phyloP scores from a whole-genome alignment of 2,329 filamentous ascomycete species.

The Aspergillus sp. region DNA sequence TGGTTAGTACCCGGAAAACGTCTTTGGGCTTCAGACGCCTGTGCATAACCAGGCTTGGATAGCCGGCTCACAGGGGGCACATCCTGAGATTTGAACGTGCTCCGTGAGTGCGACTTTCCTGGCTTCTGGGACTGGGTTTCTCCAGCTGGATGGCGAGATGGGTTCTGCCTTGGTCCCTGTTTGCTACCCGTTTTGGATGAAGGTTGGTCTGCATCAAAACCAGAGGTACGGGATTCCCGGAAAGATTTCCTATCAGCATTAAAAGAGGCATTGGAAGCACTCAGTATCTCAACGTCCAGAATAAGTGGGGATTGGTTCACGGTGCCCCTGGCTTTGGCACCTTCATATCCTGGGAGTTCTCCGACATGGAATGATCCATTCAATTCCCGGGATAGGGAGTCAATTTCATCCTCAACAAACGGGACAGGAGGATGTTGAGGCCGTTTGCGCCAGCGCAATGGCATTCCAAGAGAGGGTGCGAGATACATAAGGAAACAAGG shows the following conservation, averaged over 20 bases:
- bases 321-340: constrained; percentile 37
- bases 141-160: constrained; percentile 10
- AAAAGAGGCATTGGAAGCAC: constrained; percentile 15
- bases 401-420: constrained; percentile 46
- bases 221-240: constrained; percentile 26
- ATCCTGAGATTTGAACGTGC: constrained; percentile 4
- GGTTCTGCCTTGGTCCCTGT: constrained; percentile 23
- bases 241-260: constrained; percentile 17
- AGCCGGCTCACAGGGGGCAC: not conserved
- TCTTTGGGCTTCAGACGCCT: not conserved
- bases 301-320: constrained; percentile 49
- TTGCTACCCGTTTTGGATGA: constrained; percentile 25
- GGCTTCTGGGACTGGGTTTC: constrained; percentile 3
- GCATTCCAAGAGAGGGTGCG: constrained; percentile 17
- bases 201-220: constrained; percentile 26
- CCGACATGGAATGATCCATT: constrained; percentile 30
- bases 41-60: not conserved
- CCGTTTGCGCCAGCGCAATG: constrained; percentile 28
- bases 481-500: constrained; percentile 10
- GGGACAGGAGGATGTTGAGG: constrained; percentile 44
- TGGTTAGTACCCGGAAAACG: not conserved
- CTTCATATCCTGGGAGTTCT: constrained; percentile 33
- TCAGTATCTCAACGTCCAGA: constrained; percentile 24
- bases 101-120: constrained; percentile 6
- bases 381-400: constrained; percentile 43